Base-by-base conservation (phyloP, 331 rosid genomes). In the Saraca asoca region DNA sequence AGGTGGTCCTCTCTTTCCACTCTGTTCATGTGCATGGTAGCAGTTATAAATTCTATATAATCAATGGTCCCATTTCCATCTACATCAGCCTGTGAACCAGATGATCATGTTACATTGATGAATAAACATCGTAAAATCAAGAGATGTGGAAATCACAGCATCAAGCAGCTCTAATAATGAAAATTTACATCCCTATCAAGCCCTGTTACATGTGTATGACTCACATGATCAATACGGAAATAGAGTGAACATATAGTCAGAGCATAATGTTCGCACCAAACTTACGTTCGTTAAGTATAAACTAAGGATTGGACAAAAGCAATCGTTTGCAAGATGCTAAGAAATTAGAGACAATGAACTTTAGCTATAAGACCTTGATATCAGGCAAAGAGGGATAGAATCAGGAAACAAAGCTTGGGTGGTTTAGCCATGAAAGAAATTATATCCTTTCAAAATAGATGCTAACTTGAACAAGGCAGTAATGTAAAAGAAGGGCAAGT, bases 21-120 rank as follows among this genome's bases (percentile, higher is more conserved):
- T 86, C 98, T 81, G 73, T 93, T 93, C 85, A 90, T 78, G 85
- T 93, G 98, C 98, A 93, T 89, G 5, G 97, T 93, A 34, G 98
- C 98, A 8, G 95, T 82, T 79, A 93, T 93, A 73, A 93, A 93
- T 85, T 93, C 98, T 9, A 82, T 81, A 78, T 90, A 93, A 76
- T 93, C 98, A 61, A 93, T 90, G 13, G 94, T 66, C 61, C 98
- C 98, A 64, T 93, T 87, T 64, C 98, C 98, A 65, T 93, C 98
- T 50, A 93, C 98, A 51, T 93, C 98, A 7, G 98, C 98, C 98
- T 93, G 88, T 58, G 72, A 82, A 74, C 45, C 70, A 77, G 37
- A 51, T 59, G 63, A 60, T 15, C 18, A 46, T 33, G 38, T 49
- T 66, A 62, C 20, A 16, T 60, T 37, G 50, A 67, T 44, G 18